A percentile compares a stretch with the other conserved stretches of the same genome.
Evolutionary conservation across 1,284 basidiomycete genomes (phyloP).

Genomic region (Coniophora puteana): DNA sequence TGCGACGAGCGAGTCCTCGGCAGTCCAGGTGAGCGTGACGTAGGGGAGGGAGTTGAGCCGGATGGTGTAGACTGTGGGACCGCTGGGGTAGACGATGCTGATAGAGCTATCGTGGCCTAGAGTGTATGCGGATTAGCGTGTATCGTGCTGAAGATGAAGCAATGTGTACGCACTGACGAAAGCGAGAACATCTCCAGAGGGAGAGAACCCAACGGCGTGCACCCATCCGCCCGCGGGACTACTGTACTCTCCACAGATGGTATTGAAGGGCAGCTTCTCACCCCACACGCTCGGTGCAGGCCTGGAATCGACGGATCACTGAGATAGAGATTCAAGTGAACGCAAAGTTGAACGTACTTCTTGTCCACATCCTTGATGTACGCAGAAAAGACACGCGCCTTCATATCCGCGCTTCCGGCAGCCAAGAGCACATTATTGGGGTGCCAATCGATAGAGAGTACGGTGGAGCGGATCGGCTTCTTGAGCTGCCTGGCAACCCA

Average conservation of each 20-base stretch:
- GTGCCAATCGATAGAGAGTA: constrained; percentile 95
- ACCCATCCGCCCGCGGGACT: constrained; percentile 96
- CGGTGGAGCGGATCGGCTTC: constrained; percentile 94
- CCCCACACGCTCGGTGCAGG: constrained; percentile 94
- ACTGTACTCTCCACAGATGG: constrained; percentile 91
- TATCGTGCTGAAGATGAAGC: not conserved
- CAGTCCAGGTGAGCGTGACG: constrained; percentile 81
- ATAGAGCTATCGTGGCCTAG: constrained; percentile 90
- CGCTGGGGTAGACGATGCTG: constrained; percentile 83
- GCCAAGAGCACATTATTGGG: constrained; percentile 96
- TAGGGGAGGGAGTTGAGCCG: constrained; percentile 76
- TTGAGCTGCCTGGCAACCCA: constrained; percentile 98
- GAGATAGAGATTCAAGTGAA: not conserved
- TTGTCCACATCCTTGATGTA: constrained; percentile 99
- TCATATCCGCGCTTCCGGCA: constrained; percentile 92
- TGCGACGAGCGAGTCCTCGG: constrained; percentile 79
- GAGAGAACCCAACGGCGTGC: constrained; percentile 93
- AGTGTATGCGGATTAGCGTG: constrained; percentile 4
- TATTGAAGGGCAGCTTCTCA: constrained; percentile 96
- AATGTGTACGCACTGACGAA: constrained; percentile 72
- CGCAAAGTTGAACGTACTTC: constrained; percentile 46
- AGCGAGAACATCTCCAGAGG: constrained; percentile 88
- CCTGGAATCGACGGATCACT: constrained; percentile 35
- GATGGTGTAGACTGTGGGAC: constrained; percentile 68
- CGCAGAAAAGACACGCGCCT: constrained; percentile 96